A percentile compares a stretch with the other conserved stretches of the same genome.
Evolutionary conservation across 306 rosid genomes (phyloP).

Genomic region (Prunus armeniaca): DNA sequence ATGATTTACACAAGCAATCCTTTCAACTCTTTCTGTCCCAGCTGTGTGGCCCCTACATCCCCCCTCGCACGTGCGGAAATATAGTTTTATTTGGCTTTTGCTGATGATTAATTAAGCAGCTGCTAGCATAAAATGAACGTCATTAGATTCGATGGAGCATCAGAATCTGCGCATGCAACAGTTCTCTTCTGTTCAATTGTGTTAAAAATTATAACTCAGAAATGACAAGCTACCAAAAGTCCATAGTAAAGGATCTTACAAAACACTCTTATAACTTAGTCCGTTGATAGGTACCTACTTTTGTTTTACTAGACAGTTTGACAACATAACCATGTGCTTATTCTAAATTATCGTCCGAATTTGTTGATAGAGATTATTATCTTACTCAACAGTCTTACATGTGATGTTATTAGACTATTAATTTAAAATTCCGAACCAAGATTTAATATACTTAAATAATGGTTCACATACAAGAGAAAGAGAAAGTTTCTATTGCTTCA

Average conservation of each 20-base stretch:
- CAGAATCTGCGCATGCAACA: not conserved
- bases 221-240: not conserved
- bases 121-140: not conserved
- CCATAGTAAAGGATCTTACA: no score
- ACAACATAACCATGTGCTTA: no score
- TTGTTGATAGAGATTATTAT: no score
- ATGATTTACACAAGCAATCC: conserved; percentile 27
- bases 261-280: no score
- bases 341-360: no score
- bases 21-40: conserved; percentile 29
- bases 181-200: no score
- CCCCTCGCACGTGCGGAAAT: conserved; percentile 14
- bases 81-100: not conserved
- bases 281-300: no score
- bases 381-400: no score
- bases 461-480: not conserved
- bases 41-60: not conserved
- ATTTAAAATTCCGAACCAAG: no score
- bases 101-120: not conserved
- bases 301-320: no score
- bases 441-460: no score
- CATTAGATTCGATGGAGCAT: not conserved
- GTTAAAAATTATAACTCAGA: not conserved
- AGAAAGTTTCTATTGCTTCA: not conserved
- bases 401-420: not conserved